phyloP scores from a whole-genome alignment of 352 stramenopile genomes.

The Globisporangium nagaii region DNA sequence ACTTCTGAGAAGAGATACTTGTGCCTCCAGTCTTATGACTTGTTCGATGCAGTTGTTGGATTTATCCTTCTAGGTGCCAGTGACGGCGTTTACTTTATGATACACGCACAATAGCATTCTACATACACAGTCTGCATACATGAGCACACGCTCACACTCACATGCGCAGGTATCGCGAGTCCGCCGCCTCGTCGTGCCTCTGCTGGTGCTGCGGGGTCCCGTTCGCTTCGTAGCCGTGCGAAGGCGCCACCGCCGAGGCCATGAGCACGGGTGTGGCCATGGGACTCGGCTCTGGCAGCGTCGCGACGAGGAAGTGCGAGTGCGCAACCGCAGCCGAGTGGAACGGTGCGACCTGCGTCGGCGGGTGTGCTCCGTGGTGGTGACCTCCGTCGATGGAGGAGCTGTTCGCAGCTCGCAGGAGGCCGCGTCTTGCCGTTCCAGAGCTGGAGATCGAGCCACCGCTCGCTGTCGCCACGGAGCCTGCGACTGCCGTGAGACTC shows the following conservation, averaged over 20 bases:
- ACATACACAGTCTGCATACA: too few species aligned
- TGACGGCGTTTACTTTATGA: too few species aligned
- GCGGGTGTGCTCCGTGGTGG: too few species aligned
- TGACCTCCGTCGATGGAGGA: too few species aligned
- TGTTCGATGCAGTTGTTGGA: too few species aligned
- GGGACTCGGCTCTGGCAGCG: not conserved
- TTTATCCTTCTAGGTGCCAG: too few species aligned
- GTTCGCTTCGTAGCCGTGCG: not conserved
- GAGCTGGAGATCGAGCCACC: not conserved
- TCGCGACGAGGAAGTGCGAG: slow-evolving; percentile 1
- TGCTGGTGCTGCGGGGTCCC: not conserved
- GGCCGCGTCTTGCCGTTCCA: not conserved
- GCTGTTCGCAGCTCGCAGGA: not conserved
- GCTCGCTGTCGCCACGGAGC: not conserved
- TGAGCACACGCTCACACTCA: too few species aligned
- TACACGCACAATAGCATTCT: too few species aligned
- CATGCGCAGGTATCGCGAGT: slow-evolving; percentile 1
- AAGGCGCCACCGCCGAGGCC: too few species aligned
- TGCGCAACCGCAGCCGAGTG: not conserved
- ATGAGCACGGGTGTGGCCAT: not conserved
- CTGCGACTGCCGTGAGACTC: not conserved
- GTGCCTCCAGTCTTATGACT: too few species aligned
- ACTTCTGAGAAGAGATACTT: too few species aligned
- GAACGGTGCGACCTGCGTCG: not conserved
- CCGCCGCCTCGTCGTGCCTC: not conserved